These are phyloP conservation scores for Prunus mume DNA, from an alignment of 306 rosid species.

Conservation along the genomic window DNA sequence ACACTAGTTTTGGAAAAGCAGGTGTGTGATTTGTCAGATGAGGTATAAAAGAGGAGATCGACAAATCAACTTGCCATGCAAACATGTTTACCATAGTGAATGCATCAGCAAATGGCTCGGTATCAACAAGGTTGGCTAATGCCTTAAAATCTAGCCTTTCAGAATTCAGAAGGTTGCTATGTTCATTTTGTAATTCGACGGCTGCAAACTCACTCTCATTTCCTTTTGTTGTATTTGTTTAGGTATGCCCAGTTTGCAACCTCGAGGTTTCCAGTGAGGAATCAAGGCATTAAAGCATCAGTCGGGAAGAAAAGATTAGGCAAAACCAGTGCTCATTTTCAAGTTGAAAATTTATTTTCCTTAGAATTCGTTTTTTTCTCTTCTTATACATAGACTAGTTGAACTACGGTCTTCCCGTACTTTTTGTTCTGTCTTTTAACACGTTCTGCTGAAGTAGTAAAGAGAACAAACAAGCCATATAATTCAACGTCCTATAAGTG, in stretches of 20 bases:
- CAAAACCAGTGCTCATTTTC: slow-evolving; percentile 15
- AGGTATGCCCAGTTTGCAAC: slow-evolving; percentile 96
- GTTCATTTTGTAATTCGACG: not conserved
- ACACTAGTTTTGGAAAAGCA: slow-evolving; percentile 14
- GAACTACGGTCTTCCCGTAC: not conserved
- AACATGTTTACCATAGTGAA: slow-evolving; percentile 72
- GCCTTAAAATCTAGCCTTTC: not conserved
- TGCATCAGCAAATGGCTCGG: slow-evolving; percentile 93
- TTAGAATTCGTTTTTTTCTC: not conserved
- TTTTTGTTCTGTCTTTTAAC: not conserved
- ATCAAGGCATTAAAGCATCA: slow-evolving; percentile 34
- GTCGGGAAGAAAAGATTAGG: slow-evolving; percentile 6
- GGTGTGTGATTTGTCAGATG: slow-evolving; percentile 95
- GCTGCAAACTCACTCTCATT: not conserved
- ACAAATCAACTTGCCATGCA: slow-evolving; percentile 87
- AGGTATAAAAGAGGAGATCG: slow-evolving; percentile 78
- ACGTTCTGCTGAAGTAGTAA: not conserved
- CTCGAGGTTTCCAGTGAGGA: slow-evolving; percentile 74
- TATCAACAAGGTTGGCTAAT: slow-evolving; percentile 71
- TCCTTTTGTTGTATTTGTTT: slow-evolving; percentile 16
- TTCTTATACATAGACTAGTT: slow-evolving; percentile 11
- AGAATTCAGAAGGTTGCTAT: not conserved
- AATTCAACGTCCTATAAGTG: not conserved
- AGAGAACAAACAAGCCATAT: not conserved
- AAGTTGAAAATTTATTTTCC: slow-evolving; percentile 9